Percentiles rank a stretch among this genome's conserved stretches.
Evolutionary conservation across 768 basidiomycete species (phyloP).

Genomic region (Suillus paluster): DNA sequence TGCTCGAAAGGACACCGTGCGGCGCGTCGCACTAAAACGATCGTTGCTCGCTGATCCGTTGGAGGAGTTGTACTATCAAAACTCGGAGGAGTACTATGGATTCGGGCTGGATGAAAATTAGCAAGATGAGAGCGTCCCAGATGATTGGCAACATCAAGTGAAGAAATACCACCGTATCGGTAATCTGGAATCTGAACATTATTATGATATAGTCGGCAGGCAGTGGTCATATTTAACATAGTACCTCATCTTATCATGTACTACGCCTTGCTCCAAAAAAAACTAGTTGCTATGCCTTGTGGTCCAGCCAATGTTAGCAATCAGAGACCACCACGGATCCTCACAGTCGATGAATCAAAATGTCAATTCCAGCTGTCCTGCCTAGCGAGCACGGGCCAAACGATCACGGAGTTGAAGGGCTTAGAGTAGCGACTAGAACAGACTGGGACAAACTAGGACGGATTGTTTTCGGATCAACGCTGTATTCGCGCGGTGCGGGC

Average conservation of each 20-base stretch:
- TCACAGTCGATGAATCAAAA: too few species aligned
- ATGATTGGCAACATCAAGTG: neutral
- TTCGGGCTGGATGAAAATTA: too few species aligned
- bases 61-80: neutral
- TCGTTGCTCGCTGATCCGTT: neutral
- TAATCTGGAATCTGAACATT: neutral
- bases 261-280: neutral
- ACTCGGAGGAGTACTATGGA: neutral
- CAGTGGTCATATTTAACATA: too few species aligned
- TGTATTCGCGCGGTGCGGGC: neutral
- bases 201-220: too few species aligned
- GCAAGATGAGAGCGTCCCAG: neutral
- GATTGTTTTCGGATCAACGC: neutral
- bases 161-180: neutral
- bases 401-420: neutral
- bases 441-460: too few species aligned
- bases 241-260: neutral
- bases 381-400: neutral
- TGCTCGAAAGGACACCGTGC: neutral
- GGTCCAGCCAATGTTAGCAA: too few species aligned
- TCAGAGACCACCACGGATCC: too few species aligned
- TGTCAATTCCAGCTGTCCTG: too few species aligned
- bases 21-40: neutral
- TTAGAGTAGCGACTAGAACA: neutral
- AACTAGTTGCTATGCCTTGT: too few species aligned